These are phyloP conservation scores for Cyberlindnera lachancei DNA, from an alignment of 805 yeast genomes.

Conservation along the genomic window DNA sequence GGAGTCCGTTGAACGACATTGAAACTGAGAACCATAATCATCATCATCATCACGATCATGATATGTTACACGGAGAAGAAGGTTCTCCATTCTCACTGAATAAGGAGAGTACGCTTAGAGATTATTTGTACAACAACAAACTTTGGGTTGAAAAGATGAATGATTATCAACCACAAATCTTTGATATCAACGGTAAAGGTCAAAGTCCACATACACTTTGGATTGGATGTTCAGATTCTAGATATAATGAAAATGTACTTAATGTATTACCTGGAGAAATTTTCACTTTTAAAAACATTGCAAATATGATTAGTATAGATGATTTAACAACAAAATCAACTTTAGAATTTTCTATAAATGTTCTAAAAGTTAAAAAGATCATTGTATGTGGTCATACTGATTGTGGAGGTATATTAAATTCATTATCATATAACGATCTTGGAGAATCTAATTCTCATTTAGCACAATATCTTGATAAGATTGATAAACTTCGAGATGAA, in stretches of 20 bases:
- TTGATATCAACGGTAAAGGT: conserved; percentile 56
- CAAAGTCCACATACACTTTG: conserved; percentile 91
- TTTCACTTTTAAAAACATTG: conserved; percentile 83
- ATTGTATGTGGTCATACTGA: conserved; percentile 91
- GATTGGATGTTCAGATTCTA: conserved; percentile 92
- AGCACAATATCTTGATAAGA: conserved; percentile 45
- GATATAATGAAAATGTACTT: conserved; percentile 74
- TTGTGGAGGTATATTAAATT: conserved; percentile 90
- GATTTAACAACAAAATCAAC: conserved; percentile 74
- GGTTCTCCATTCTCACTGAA: conserved; percentile 27
- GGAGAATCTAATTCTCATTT: conserved; percentile 45
- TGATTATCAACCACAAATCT: conserved; percentile 17
- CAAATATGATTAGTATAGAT: conserved; percentile 59
- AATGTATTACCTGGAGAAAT: conserved; percentile 86
- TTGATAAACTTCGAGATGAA: conserved; percentile 60
- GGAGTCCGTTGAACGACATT: not conserved
- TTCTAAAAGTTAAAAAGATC: conserved; percentile 70
- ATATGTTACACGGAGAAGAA: conserved; percentile 7
- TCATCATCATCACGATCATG: conserved; percentile 7
- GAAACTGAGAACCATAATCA: conserved; percentile 6
- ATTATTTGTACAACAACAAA: conserved; percentile 41
- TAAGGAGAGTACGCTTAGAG: conserved; percentile 40
- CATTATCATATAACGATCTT: conserved; percentile 53
- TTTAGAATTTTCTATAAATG: conserved; percentile 82
- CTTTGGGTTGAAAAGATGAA: conserved; percentile 34